These are phyloP conservation scores for Cinchona pubescens DNA, from an alignment of 257 asterid species.

Conservation along the genomic window DNA sequence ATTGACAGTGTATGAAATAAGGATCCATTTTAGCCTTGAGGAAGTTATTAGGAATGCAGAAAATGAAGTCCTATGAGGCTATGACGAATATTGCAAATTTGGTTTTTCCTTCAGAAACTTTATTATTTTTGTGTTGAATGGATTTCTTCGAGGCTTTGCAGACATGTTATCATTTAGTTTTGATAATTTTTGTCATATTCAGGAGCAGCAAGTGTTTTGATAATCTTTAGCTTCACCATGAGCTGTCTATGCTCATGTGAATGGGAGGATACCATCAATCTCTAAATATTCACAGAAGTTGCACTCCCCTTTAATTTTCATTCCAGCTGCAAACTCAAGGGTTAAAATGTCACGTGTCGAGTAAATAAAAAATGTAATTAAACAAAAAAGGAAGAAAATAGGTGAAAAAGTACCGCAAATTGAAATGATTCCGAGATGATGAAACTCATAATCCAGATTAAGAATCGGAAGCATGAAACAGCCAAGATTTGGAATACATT, in stretches of 20 bases:
- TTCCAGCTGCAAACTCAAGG: not conserved
- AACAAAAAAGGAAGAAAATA: not conserved
- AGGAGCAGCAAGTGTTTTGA: not conserved
- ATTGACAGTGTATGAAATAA: too few species aligned
- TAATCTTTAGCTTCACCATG: not conserved
- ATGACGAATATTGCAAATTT: too few species aligned
- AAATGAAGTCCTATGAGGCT: too few species aligned
- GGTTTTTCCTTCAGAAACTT: too few species aligned
- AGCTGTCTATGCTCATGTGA: not conserved
- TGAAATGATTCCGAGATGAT: not conserved
- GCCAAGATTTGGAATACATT: not conserved
- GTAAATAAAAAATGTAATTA: not conserved
- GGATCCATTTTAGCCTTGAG: too few species aligned
- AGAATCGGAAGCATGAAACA: not conserved
- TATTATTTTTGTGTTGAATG: too few species aligned
- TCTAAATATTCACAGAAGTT: not conserved
- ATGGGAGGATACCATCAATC: too few species aligned
- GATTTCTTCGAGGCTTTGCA: not conserved
- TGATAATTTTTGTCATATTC: not conserved
- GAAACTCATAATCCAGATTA: not conserved
- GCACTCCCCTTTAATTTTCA: not conserved
- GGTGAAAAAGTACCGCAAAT: not conserved
- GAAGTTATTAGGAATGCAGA: too few species aligned
- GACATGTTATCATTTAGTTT: not conserved
- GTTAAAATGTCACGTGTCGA: too few species aligned